Base-by-base conservation (phyloP, 805 yeast species). In the Lipomyces oligophaga region DNA sequence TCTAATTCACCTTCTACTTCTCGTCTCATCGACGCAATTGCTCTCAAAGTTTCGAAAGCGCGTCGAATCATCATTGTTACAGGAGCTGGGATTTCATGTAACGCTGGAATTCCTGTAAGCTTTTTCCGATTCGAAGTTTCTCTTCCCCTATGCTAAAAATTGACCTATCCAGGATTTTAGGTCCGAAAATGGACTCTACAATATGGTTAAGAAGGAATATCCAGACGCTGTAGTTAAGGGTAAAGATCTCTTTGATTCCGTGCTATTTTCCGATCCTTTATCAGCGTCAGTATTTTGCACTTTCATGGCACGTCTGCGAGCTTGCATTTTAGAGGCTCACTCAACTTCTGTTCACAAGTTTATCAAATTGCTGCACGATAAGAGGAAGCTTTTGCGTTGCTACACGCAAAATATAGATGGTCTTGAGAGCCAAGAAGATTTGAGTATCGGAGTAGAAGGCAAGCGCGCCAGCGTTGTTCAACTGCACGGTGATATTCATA, bases 391-490 rank as follows among this genome's bases (percentile, higher is more conserved):
- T 36, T 64, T 88, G 39, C 71, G 95, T 47, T 87, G 97, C 67
- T 90, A 90, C 63, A 90, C 97, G 1, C 97, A 93, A 61, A 90
- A 90, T 63, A 90, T 90, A 49, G 98, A 90, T 64, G 89, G 95
- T 0, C 69, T 90, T 28, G 97, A 90, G 61, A 68, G 78, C 39
- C 56, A 71, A 38, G 72, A 82, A 21, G 83, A 85, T 19, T 68
- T 89, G 45, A 73, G 71, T 31, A 70, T 81, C 39, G 88, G 89
- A 2, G 70, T 64, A 57, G 63, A 61, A 6, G 58, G 90, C 85
- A 80, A 76, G 55, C 71, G 71, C 11, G 27, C 49, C 44, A 86
- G 85, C 57, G 95, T 87, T 20, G 83, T 90, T 7, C 97, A 88
- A 63, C 69, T 90, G 21, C 98, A 90, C 60, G 98, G 98, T 1